Percentiles rank a stretch among this genome's conserved stretches.
Evolutionary conservation across 345 rosid species (phyloP).

Genomic region (Bruguiera gymnorhiza): DNA sequence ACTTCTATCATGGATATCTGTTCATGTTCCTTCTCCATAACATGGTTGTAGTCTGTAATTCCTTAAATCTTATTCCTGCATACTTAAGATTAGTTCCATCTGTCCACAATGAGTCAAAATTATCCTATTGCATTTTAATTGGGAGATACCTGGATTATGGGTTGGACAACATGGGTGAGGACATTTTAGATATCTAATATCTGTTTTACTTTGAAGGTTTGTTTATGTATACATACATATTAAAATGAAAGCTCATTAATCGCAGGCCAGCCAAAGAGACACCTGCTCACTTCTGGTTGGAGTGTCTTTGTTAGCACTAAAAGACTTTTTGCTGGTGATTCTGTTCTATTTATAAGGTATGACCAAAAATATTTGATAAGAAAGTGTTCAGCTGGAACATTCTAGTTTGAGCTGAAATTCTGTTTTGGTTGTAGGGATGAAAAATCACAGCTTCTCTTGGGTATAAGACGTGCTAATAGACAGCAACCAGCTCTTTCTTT

Average conservation of each 20-base stretch:
- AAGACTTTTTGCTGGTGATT: slow-evolving; percentile 90
- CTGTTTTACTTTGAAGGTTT: too few species aligned
- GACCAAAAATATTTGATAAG: neutral
- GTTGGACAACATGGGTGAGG: too few species aligned
- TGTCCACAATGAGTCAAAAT: neutral
- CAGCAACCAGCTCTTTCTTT: slow-evolving; percentile 93
- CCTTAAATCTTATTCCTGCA: neutral
- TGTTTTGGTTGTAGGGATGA: slow-evolving; percentile 63
- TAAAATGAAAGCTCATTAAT: slow-evolving; percentile 10
- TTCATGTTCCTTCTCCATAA: neutral
- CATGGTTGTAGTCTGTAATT: neutral
- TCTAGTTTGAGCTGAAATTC: slow-evolving; percentile 11
- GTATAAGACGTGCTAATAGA: slow-evolving; percentile 79
- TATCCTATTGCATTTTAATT: too few species aligned
- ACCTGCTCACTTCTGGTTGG: slow-evolving; percentile 92
- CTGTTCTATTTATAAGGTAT: slow-evolving; percentile 90
- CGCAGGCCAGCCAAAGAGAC: slow-evolving; percentile 91
- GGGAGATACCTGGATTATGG: too few species aligned
- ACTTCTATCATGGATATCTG: neutral
- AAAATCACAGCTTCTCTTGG: slow-evolving; percentile 83
- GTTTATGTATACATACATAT: neutral
- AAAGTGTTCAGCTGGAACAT: slow-evolving; percentile 13
- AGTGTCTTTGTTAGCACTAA: slow-evolving; percentile 91
- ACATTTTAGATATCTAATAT: too few species aligned
- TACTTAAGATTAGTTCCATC: neutral